Evolutionary conservation across 805 yeast genomes (phyloP), one percentile per base, ranked within the genome.

Genomic region (Lipomyces yamadae): DNA sequence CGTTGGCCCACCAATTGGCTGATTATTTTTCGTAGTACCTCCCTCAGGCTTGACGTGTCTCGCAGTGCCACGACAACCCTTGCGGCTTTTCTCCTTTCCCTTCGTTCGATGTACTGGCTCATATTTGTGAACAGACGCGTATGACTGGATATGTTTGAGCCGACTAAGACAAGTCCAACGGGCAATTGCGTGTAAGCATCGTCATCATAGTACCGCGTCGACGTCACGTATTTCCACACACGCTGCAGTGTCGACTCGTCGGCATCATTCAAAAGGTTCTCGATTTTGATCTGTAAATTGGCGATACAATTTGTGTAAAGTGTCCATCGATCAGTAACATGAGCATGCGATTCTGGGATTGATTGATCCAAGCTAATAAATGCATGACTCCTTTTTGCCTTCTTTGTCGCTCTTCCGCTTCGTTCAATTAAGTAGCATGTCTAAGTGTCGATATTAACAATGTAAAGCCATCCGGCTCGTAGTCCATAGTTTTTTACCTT

Each of bases 31-130:
- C 75, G 75, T 59, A 78, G 58, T 5, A 78, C 72, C 32, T 73
- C 73, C 56, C 78, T 77, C 35, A 78, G 63, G 54, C 72, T 78
- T 0, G 76, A 74, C 62, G 80, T 78, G 37, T 79, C 81, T 62
- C 75, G 74, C 1, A 81, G 76, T 18, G 75, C 73, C 3, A 80
- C 62, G 1, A 75, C 63, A n/a, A 76, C 78, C 30, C 69, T 45
- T 15, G 63, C 68, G 2, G 62, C 57, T 15, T 59, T 33, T 4
- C 61, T 63, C 15, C 6, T 50, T 1, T 58, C 55, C 6, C 54
- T 56, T n/a, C 58, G 61, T 15, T 42, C 67, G 42, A 67, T 52
- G 29, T 42, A 53, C 6, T 24, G 55, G 30, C 45, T 61, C 56
- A 75, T 64, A 64, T 72, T 75, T 5, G 63, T 56, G 59, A 75